Evolutionary conservation across 1,284 basidiomycete species (phyloP).

Genomic region (Apiotrichum brassicae): DNA sequence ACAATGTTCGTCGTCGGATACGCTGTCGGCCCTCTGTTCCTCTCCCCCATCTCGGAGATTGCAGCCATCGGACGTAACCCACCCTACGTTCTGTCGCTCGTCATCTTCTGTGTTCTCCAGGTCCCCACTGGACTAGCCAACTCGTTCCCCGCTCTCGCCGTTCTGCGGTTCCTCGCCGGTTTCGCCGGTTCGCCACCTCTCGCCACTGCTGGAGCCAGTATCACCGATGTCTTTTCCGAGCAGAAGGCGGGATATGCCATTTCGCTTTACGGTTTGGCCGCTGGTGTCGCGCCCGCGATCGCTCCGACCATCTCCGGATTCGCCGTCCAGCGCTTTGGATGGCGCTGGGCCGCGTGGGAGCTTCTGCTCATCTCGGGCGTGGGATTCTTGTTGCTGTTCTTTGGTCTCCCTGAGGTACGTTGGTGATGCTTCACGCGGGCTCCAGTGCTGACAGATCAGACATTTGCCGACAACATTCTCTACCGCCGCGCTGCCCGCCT

Average conservation of each 20-base stretch:
- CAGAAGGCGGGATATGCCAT: conserved; percentile 58
- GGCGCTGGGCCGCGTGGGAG: conserved; percentile 43
- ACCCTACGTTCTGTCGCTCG: conserved; percentile 37
- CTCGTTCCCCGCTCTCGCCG: conserved; percentile 33
- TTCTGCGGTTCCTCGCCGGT: conserved; percentile 31
- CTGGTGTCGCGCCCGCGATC: conserved; percentile 20
- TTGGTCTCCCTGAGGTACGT: conserved; percentile 49
- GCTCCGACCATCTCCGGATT: conserved; percentile 53
- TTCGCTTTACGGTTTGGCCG: conserved; percentile 55
- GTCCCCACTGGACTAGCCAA: conserved; percentile 34
- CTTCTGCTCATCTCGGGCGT: conserved; percentile 32
- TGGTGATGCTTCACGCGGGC: conserved; percentile 5
- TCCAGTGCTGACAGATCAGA: conserved; percentile 50
- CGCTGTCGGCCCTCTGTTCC: conserved; percentile 52
- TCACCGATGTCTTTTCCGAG: conserved; percentile 62
- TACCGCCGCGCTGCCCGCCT: conserved; percentile 56
- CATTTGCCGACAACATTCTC: conserved; percentile 59
- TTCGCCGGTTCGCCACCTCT: conserved; percentile 20
- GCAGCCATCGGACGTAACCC: conserved; percentile 28
- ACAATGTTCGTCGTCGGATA: conserved; percentile 55
- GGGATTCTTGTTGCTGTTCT: conserved; percentile 50
- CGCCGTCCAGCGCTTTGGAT: conserved; percentile 33
- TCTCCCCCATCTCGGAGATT: conserved; percentile 32
- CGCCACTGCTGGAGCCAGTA: conserved; percentile 52
- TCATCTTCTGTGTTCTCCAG: conserved; percentile 37